These are phyloP conservation scores for Cyclostephanos invisitatus DNA, from an alignment of 108 stramenopile species.

Conservation along the genomic window DNA sequence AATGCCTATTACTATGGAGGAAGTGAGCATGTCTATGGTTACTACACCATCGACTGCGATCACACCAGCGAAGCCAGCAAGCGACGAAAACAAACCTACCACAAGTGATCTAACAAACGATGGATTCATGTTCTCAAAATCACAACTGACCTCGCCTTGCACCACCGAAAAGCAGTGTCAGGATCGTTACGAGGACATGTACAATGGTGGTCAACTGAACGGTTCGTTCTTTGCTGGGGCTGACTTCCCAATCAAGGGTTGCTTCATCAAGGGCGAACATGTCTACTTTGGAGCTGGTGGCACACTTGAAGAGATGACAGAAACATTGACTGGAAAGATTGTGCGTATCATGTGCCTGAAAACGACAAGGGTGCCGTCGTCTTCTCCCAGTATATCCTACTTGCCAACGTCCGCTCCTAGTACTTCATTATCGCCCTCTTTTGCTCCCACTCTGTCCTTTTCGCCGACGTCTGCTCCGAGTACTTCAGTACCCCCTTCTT, in stretches of 20 bases:
- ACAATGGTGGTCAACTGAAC: not conserved
- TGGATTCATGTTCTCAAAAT: no score
- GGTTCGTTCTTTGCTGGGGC: not conserved
- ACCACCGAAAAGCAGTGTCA: not conserved
- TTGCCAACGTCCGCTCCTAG: not conserved
- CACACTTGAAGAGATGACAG: not conserved
- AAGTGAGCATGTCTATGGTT: not conserved
- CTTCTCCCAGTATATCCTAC: not conserved
- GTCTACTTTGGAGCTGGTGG: not conserved
- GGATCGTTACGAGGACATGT: not conserved
- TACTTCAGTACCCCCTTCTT: not conserved
- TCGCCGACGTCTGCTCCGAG: not conserved
- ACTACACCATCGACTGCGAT: no score
- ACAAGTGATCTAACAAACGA: no score
- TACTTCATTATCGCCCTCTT: not conserved
- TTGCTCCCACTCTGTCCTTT: not conserved
- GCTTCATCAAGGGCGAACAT: not conserved
- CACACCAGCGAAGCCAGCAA: no score
- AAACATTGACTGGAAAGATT: not conserved
- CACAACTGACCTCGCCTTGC: not conserved
- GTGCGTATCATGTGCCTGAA: not conserved
- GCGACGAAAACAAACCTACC: no score
- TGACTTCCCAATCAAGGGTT: not conserved
- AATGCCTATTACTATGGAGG: not conserved
- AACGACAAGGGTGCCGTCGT: not conserved